Conservation (phyloP, 768 basidiomycete species). For the Hemileccinum rubropunctum region DNA sequence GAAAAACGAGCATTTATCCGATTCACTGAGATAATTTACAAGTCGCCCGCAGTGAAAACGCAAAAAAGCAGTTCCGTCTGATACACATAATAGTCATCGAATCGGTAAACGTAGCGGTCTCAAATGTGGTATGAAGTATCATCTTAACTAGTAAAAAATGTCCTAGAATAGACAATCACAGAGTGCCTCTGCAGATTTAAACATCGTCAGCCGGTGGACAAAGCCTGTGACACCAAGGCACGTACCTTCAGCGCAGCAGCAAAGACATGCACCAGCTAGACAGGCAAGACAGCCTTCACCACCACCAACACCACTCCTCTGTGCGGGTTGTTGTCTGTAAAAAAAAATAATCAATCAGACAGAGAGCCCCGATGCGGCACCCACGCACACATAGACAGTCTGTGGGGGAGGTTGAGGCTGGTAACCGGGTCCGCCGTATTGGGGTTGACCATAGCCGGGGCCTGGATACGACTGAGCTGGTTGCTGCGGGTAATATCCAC, state of each 20-base stretch:
- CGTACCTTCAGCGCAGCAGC: slow-evolving; percentile 53
- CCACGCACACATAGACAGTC: slow-evolving; percentile 74
- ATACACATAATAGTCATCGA: slow-evolving; percentile 21
- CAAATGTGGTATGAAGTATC: slow-evolving; percentile 15
- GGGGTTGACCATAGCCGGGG: slow-evolving; percentile 39
- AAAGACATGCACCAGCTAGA: slow-evolving; percentile 44
- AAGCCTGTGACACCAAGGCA: slow-evolving; percentile 16
- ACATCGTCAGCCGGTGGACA: slow-evolving; percentile 24
- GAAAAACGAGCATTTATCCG: slow-evolving; percentile 17
- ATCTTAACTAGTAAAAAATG: slow-evolving; percentile 3
- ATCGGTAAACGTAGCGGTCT: slow-evolving; percentile 7
- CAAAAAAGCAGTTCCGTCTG: not conserved
- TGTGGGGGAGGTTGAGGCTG: slow-evolving; percentile 74
- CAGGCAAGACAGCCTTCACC: slow-evolving; percentile 44
- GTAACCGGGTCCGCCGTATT: slow-evolving; percentile 32
- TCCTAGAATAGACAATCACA: slow-evolving; percentile 67
- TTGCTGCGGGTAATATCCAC: slow-evolving; percentile 72
- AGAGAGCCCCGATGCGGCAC: not conserved
- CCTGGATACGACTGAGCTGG: slow-evolving; percentile 68
- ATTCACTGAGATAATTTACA: slow-evolving; percentile 30
- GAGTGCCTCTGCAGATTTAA: slow-evolving; percentile 56
- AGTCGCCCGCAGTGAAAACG: too few relatives aligned
- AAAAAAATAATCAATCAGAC: slow-evolving; percentile 5
- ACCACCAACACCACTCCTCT: slow-evolving; percentile 34
- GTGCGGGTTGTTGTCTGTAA: slow-evolving; percentile 40